phyloP scores from a whole-genome alignment of 805 yeast species.

The Teunomyces gatunensis region DNA sequence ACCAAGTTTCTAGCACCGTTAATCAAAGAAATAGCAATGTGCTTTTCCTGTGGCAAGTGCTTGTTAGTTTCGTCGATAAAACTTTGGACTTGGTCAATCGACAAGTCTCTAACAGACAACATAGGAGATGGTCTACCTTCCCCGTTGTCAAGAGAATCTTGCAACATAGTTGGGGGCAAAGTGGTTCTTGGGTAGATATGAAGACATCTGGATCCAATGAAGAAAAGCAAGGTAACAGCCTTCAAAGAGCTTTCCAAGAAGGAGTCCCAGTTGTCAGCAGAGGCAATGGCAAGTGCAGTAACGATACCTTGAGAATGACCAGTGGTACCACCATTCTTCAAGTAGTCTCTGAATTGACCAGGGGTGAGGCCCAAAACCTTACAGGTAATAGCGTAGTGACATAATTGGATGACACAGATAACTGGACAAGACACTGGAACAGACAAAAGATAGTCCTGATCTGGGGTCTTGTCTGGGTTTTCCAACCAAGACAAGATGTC shows the following conservation, averaged over 20 bases:
- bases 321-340: constrained; percentile 59
- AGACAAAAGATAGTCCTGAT: constrained; percentile 78
- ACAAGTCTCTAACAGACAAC: constrained; percentile 90
- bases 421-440: constrained; percentile 97
- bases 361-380: constrained; percentile 83
- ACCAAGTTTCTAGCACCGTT: constrained; percentile 97
- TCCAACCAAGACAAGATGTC: constrained; percentile 86
- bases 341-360: constrained; percentile 71
- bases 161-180: constrained; percentile 87
- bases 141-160: constrained; percentile 88
- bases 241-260: constrained; percentile 70
- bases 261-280: constrained; percentile 78
- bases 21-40: constrained; percentile 83
- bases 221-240: constrained; percentile 83
- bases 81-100: constrained; percentile 71
- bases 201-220: constrained; percentile 89
- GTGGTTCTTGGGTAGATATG: constrained; percentile 90
- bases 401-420: constrained; percentile 91
- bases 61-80: constrained; percentile 85
- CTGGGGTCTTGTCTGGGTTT: constrained; percentile 83
- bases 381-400: constrained; percentile 88
- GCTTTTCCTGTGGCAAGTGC: constrained; percentile 90
- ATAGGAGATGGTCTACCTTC: constrained; percentile 98
- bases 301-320: constrained; percentile 93
- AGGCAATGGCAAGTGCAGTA: constrained; percentile 88